A percentile compares a stretch with the other conserved stretches of the same genome.
Evolutionary conservation across 352 stramenopile genomes (phyloP).

Genomic region (Pythium dissotocum): DNA sequence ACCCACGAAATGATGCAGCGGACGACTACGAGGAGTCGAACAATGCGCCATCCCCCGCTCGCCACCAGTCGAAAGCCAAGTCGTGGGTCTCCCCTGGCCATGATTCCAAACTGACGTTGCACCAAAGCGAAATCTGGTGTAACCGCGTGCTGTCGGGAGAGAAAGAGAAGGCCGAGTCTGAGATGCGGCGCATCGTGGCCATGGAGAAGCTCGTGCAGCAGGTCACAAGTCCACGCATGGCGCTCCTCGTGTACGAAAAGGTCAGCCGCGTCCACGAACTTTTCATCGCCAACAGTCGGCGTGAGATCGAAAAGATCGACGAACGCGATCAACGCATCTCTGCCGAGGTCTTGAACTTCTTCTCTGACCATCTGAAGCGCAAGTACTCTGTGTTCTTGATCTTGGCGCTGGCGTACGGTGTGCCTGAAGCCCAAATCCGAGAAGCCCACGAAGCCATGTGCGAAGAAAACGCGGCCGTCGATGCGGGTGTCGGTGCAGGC

Average conservation of each 20-base stretch:
- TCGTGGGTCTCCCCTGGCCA: conserved; percentile 80
- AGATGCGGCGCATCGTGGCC: conserved; percentile 76
- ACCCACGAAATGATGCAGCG: background rate
- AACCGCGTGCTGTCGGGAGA: conserved; percentile 74
- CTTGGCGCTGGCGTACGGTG: conserved; percentile 70
- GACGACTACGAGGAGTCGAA: conserved; percentile 16
- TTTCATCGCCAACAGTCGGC: conserved; percentile 75
- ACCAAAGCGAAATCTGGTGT: conserved; percentile 88
- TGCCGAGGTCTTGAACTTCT: conserved; percentile 77
- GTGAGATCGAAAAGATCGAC: conserved; percentile 68
- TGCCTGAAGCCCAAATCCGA: conserved; percentile 78
- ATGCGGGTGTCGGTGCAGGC: conserved; percentile 74
- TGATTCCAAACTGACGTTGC: conserved; percentile 78
- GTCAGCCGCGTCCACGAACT: conserved; percentile 87
- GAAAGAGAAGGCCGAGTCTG: conserved; percentile 83
- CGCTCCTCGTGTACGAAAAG: conserved; percentile 88
- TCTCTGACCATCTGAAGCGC: conserved; percentile 81
- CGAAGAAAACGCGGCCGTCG: conserved; percentile 66
- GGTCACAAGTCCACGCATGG: conserved; percentile 77
- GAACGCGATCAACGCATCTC: conserved; percentile 43
- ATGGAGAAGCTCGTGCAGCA: conserved; percentile 87
- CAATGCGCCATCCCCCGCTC: conserved; percentile 16
- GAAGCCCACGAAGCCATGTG: conserved; percentile 84
- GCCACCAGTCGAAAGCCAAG: conserved; percentile 1
- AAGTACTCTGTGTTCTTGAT: conserved; percentile 90